Conservation (phyloP, 2,329 filamentous ascomycete species). For the Penicillium paneum region DNA sequence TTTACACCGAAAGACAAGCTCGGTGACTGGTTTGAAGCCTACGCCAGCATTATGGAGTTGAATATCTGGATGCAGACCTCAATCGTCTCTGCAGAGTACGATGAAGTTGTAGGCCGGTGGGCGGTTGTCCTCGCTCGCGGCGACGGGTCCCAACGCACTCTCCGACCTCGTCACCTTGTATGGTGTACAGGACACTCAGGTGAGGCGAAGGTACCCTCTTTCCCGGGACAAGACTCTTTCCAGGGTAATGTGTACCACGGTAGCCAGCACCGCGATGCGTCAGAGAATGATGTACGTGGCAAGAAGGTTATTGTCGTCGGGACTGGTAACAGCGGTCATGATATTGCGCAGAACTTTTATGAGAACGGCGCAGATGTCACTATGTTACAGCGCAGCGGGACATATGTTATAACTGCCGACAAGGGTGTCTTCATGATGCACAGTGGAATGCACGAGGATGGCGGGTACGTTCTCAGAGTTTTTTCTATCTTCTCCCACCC, state of each 20-base stretch:
- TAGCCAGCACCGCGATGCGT: slow-evolving; percentile 43
- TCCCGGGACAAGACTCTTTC: slow-evolving; percentile 43
- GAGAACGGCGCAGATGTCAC: slow-evolving; percentile 51
- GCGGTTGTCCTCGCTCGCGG: slow-evolving; percentile 32
- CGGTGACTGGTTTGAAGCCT: slow-evolving; percentile 49
- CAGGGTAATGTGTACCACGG: slow-evolving; percentile 47
- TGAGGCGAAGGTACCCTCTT: slow-evolving; percentile 41
- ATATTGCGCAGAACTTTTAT: slow-evolving; percentile 51
- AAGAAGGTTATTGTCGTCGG: slow-evolving; percentile 52
- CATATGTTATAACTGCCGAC: slow-evolving; percentile 49
- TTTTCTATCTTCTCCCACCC: background rate
- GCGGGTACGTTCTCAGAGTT: slow-evolving; percentile 23
- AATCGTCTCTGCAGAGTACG: slow-evolving; percentile 41
- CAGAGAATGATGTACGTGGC: slow-evolving; percentile 32
- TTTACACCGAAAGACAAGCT: slow-evolving; percentile 50
- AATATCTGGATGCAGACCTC: slow-evolving; percentile 46
- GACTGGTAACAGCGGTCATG: slow-evolving; percentile 50
- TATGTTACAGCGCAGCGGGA: slow-evolving; percentile 53
- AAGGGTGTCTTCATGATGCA: slow-evolving; percentile 46
- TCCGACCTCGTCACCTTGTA: slow-evolving; percentile 47
- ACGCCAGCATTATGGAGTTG: slow-evolving; percentile 49
- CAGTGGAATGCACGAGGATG: slow-evolving; percentile 48
- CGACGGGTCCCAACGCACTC: slow-evolving; percentile 27
- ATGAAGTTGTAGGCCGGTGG: slow-evolving; percentile 41
- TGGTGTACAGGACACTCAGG: slow-evolving; percentile 49